Conservation (phyloP, 805 yeast genomes). For the Candida berthetii region DNA sequence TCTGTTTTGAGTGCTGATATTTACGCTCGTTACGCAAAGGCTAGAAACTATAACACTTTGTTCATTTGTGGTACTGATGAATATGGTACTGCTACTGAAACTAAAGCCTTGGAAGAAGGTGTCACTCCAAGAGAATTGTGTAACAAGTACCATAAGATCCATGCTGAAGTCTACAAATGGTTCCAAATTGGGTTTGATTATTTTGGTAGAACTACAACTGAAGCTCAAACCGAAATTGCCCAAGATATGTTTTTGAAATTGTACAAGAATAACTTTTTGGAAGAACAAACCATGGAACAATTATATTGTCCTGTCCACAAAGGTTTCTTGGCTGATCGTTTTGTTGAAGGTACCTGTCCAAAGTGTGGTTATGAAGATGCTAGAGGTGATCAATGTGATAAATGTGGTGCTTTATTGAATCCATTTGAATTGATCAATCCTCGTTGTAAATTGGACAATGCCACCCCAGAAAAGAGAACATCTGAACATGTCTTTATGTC, state of each 20-base stretch:
- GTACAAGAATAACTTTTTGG: constrained; percentile 70
- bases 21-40: constrained; percentile 82
- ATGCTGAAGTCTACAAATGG: constrained; percentile 92
- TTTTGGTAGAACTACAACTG: constrained; percentile 96
- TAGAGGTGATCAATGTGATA: constrained; percentile 98
- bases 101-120: constrained; percentile 93
- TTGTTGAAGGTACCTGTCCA: constrained; percentile 96
- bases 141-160: constrained; percentile 83
- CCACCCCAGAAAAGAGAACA: constrained; percentile 72
- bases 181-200: constrained; percentile 91
- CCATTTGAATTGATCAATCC: constrained; percentile 94
- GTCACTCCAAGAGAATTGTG: constrained; percentile 86
- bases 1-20: constrained; percentile 94
- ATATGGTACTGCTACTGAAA: constrained; percentile 99
- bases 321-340: constrained; percentile 92
- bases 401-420: constrained; percentile 84
- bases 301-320: constrained; percentile 87
- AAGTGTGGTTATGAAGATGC: constrained; percentile 94
- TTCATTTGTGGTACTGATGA: constrained; percentile 97
- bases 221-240: constrained; percentile 87
- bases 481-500: constrained; percentile 84
- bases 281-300: constrained; percentile 85
- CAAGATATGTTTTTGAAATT: constrained; percentile 85
- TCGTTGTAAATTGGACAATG: constrained; percentile 87
- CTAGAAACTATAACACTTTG: constrained; percentile 81